These are phyloP conservation scores for Fusarium sp. DNA, from an alignment of 2,329 filamentous ascomycete genomes.

Conservation along the genomic window DNA sequence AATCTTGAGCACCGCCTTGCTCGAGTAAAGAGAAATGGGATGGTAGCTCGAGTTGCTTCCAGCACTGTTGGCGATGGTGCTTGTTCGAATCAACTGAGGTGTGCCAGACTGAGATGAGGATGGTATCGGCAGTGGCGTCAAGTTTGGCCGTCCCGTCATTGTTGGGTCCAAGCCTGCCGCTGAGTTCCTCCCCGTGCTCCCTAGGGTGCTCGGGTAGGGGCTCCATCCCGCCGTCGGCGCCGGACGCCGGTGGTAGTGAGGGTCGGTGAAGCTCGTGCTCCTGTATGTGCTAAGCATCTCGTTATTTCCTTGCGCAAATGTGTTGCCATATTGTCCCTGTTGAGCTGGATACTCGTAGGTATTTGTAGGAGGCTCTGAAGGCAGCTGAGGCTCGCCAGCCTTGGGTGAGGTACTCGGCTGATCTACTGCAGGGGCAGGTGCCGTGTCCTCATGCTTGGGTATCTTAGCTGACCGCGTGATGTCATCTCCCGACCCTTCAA, in stretches of 20 bases:
- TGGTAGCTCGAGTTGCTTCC: slow-evolving; percentile 69
- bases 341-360: slow-evolving; percentile 60
- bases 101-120: slow-evolving; percentile 50
- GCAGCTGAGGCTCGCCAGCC: slow-evolving; percentile 53
- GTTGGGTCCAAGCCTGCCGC: slow-evolving; percentile 54
- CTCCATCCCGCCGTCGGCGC: slow-evolving; percentile 53
- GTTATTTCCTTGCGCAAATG: slow-evolving; percentile 57
- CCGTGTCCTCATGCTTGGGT: slow-evolving; percentile 51
- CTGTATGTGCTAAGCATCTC: slow-evolving; percentile 69
- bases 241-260: slow-evolving; percentile 57
- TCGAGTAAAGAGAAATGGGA: slow-evolving; percentile 83
- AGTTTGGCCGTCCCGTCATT: slow-evolving; percentile 57
- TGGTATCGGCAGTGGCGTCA: slow-evolving; percentile 63
- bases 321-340: slow-evolving; percentile 52
- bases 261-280: slow-evolving; percentile 63
- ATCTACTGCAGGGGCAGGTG: slow-evolving; percentile 52
- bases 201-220: slow-evolving; percentile 56
- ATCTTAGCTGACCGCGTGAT: slow-evolving; percentile 54
- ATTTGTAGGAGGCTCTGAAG: slow-evolving; percentile 56
- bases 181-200: slow-evolving; percentile 57
- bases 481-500: slow-evolving; percentile 62
- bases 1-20: slow-evolving; percentile 87
- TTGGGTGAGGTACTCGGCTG: slow-evolving; percentile 57
- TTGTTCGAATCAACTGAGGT: slow-evolving; percentile 67
- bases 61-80: slow-evolving; percentile 59